A percentile compares a stretch with the other conserved stretches of the same genome.
phyloP scores from a whole-genome alignment of 1,284 basidiomycete species.

The Boletellus dicymbophilus region DNA sequence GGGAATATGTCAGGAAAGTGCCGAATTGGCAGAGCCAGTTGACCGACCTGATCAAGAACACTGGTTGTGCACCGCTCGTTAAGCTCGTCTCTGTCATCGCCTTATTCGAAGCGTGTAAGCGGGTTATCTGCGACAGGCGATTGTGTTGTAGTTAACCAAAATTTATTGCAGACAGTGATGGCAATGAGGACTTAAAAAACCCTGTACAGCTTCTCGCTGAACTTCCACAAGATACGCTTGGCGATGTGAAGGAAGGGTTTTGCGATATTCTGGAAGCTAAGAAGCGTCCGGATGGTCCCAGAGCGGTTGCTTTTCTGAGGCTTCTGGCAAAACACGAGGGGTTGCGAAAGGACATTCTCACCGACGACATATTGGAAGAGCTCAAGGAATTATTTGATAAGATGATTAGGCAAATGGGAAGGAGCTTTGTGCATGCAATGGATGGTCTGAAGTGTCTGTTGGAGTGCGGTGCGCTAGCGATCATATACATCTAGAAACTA shows the following conservation, averaged over 20 bases:
- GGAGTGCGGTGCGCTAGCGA: conserved; percentile 18
- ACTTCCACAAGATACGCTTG: background rate
- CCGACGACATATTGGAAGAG: conserved; percentile 12
- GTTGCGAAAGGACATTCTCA: conserved; percentile 18
- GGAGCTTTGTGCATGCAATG: conserved; percentile 24
- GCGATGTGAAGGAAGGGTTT: conserved; percentile 9
- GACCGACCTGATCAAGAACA: conserved; percentile 9
- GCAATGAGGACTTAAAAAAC: background rate
- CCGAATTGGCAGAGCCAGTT: conserved; percentile 12
- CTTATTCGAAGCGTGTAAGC: conserved; percentile 26
- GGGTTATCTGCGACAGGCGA: too few relatives aligned
- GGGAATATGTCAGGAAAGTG: conserved; percentile 14
- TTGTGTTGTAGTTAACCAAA: background rate
- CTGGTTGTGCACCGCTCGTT: conserved; percentile 8
- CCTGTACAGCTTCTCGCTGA: background rate
- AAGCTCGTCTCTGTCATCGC: conserved; percentile 23
- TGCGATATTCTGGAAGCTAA: conserved; percentile 7
- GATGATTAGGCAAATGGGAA: background rate
- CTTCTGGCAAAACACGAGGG: conserved; percentile 16
- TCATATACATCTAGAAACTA: too few relatives aligned
- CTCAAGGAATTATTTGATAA: conserved; percentile 17
- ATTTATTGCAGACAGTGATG: conserved; percentile 10
- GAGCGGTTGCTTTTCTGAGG: conserved; percentile 25
- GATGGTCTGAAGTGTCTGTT: conserved; percentile 23
- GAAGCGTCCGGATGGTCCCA: conserved; percentile 18